Evolutionary conservation across 495 filamentous ascomycete species (phyloP).

Genomic region (Daldinia childiae): DNA sequence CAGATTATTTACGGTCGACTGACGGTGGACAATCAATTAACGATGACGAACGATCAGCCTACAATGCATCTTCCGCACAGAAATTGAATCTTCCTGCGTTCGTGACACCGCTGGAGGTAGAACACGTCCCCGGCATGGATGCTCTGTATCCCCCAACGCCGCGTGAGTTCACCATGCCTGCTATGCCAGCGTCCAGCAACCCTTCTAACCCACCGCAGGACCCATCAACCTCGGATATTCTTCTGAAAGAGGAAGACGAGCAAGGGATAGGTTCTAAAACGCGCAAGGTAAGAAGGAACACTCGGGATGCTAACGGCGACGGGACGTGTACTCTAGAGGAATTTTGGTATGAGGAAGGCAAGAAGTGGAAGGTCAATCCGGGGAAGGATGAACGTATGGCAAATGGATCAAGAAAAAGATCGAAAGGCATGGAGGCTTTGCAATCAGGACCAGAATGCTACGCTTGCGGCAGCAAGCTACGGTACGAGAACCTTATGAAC

Average conservation of each 20-base stretch:
- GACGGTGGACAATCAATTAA: neutral
- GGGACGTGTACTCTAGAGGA: constrained; percentile 10
- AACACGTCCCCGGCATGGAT: neutral
- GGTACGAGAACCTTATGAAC: neutral
- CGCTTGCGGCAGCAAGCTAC: constrained; percentile 17
- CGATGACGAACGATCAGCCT: neutral
- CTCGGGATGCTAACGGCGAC: neutral
- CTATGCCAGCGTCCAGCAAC: neutral
- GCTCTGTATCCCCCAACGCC: neutral
- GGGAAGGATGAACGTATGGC: neutral
- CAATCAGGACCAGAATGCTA: constrained; percentile 27
- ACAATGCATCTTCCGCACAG: neutral
- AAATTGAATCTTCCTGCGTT: neutral
- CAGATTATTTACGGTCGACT: neutral
- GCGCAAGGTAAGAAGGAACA: neutral
- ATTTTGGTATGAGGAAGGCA: constrained; percentile 17
- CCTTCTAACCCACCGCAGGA: neutral
- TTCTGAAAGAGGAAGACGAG: neutral
- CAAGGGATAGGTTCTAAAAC: neutral
- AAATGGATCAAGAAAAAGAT: neutral
- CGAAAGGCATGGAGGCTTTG: neutral
- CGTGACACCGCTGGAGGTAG: neutral
- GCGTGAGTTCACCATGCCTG: neutral
- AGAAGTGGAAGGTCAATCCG: constrained; percentile 20
- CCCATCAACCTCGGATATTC: neutral